Evolutionary conservation across 2,329 filamentous ascomycete genomes (phyloP), one percentile per base, ranked within the genome.

Genomic region (Diaporthe sp.): DNA sequence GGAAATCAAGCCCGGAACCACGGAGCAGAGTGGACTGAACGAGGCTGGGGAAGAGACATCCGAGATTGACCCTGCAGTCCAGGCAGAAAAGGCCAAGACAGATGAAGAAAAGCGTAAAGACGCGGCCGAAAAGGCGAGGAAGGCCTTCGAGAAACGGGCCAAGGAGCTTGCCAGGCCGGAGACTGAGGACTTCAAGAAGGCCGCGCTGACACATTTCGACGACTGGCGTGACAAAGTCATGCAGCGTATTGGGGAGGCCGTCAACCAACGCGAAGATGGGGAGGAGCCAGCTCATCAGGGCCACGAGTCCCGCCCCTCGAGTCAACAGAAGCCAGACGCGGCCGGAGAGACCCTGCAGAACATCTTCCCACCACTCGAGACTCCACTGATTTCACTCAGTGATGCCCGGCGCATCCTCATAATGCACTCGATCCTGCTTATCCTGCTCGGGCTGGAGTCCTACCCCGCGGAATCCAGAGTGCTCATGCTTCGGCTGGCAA

Each of bases 151-250:
- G 39, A 73, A 39, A n/a, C 68, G 58, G 31, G 49, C 61, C 22
- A 58, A 72, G 28, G 74, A 76, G 12, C 78, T 78, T 25, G 77
- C 82, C 31, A 81, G 78, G 61, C 81, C 81, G 22, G 82, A 82
- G 22, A 80, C 86, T 8, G 53, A 82, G 57, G 80, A 79, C 31
- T 79, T 90, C 22, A 85, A 88, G 44, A 81, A 80, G 42, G 90
- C 90, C 8, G 91, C 94, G 1, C 83, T 97, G 20, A 85, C 88
- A 57, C 90, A 94, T 80, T 94, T 96, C 80, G 92, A 95, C 77
- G 90, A 92, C n/a, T 98, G 96, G 96, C 88, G 92, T 74, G 89
- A 91, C 34, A 89, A 91, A 51, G 92, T 96, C 1, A 87, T 96
- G 34, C 85, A 88, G 28, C 90, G 93, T 82, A 87, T 98, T 0